Evolutionary conservation across 768 basidiomycete species (phyloP), one percentile per base, ranked within the genome.

Genomic region (Multifurca ochricompacta): DNA sequence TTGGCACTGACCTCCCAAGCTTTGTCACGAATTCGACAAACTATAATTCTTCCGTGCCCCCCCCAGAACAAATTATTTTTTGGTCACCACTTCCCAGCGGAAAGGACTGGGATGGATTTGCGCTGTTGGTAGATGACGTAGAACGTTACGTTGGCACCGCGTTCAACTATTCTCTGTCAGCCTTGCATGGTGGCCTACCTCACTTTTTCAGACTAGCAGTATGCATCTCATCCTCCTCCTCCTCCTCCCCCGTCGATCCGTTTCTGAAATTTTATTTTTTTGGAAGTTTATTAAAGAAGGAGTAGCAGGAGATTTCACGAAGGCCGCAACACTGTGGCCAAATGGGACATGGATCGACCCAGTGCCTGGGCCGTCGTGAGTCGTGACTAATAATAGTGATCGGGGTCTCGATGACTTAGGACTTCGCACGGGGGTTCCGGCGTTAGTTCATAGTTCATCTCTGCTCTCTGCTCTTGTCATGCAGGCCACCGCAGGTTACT

Each of bases 261-360:
- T 68, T 35, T 63, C 62, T 18, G 61, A 77, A n/a, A n/a, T n/a
- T n/a, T 14, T 57, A 57, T 25, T 77, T 75, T 74, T 53, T 61
- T n/a, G 35, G 43, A 66, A 86, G 82, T 81, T 76, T 51, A 75
- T 72, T 16, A 75, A 64, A 14, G 62, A 67, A 2, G 75, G 73
- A 16, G 63, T 61, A 16, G 65, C 77, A 10, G 89, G 87, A 14
- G 89, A 91, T 68, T 93, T 86, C 62, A 90, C 91, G 0, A 86
- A 78, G 73, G 75, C 89, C 6, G 88, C 86, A 6, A 82, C 77
- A 3, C 69, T 87, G 48, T 85, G 80, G 74, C 79, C 83, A 2
- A 91, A 92, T 65, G 85, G 86, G 47, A 89, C 87, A 14, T 92
- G 87, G 87, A 74, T 81, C 39, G 77, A 89, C 65, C 82, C 91